Percentiles rank a stretch among this genome's conserved stretches.
phyloP scores from a whole-genome alignment of 1,139 yeast genomes.

The Dujonia santamariae region DNA sequence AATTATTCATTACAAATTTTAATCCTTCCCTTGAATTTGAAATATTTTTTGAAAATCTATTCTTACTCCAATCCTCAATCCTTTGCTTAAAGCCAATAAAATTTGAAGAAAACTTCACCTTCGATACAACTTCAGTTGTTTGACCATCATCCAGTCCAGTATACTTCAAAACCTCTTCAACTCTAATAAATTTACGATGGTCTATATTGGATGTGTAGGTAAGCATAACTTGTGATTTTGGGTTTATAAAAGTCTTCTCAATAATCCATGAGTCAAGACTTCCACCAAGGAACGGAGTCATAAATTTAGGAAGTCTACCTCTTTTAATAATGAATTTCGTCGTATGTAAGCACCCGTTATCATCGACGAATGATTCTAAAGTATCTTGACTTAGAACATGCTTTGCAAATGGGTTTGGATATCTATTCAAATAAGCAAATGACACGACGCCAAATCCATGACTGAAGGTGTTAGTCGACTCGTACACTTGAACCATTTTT shows the following conservation, averaged over 20 bases:
- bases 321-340: constrained; percentile 75
- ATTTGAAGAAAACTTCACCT: constrained; percentile 73
- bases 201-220: constrained; percentile 85
- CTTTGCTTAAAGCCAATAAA: constrained; percentile 66
- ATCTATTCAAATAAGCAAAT: constrained; percentile 77
- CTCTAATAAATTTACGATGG: constrained; percentile 73
- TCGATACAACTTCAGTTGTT: constrained; percentile 41
- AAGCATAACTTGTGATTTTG: constrained; percentile 49
- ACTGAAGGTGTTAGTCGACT: constrained; percentile 51
- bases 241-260: constrained; percentile 77
- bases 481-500: constrained; percentile 65
- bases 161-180: constrained; percentile 72
- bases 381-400: constrained; percentile 89
- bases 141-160: constrained; percentile 16
- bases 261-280: constrained; percentile 80
- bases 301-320: constrained; percentile 81
- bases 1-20: constrained; percentile 67
- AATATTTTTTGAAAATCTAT: constrained; percentile 65
- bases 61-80: constrained; percentile 82
- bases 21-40: constrained; percentile 70
- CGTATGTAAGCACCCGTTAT: constrained; percentile 62
- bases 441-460: constrained; percentile 74
- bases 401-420: constrained; percentile 88
- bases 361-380: constrained; percentile 54
- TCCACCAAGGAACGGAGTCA: constrained; percentile 71